Evolutionary conservation across 2,329 filamentous ascomycete genomes (phyloP).

Genomic region (Xylaria sp.): DNA sequence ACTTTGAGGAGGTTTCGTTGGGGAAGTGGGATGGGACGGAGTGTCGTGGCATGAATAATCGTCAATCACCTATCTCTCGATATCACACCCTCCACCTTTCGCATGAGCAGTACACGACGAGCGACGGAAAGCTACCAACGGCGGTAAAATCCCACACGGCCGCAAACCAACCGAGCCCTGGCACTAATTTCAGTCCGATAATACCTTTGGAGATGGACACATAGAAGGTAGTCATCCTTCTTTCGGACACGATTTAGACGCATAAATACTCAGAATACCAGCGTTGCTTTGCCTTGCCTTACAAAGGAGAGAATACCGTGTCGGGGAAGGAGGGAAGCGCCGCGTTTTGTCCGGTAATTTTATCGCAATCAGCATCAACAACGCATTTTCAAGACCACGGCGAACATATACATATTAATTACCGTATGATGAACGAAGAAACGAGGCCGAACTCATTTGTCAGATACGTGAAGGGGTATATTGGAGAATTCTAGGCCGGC

Average conservation of each 20-base stretch:
- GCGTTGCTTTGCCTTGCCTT: neutral
- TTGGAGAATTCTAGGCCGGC: neutral
- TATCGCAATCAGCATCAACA: neutral
- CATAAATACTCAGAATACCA: neutral
- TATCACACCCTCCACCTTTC: neutral
- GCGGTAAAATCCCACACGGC: neutral
- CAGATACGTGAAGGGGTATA: neutral
- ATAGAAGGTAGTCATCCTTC: neutral
- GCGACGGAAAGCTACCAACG: neutral
- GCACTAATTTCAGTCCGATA: neutral
- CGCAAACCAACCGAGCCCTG: neutral
- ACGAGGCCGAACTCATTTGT: conserved; percentile 5
- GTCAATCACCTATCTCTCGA: neutral
- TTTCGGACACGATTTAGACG: neutral
- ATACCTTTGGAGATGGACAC: neutral
- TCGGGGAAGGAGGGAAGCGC: neutral
- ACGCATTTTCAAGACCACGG: neutral
- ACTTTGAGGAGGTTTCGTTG: conserved; percentile 65
- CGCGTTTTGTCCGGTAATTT: no score
- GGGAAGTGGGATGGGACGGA: conserved; percentile 61
- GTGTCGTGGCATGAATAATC: conserved; percentile 56
- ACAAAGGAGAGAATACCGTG: neutral
- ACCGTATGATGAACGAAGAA: conserved; percentile 1
- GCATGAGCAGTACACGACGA: neutral
- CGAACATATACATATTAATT: neutral